Evolutionary conservation across 2,329 filamentous ascomycete species (phyloP).

Genomic region (Cryphonectria japonica): DNA sequence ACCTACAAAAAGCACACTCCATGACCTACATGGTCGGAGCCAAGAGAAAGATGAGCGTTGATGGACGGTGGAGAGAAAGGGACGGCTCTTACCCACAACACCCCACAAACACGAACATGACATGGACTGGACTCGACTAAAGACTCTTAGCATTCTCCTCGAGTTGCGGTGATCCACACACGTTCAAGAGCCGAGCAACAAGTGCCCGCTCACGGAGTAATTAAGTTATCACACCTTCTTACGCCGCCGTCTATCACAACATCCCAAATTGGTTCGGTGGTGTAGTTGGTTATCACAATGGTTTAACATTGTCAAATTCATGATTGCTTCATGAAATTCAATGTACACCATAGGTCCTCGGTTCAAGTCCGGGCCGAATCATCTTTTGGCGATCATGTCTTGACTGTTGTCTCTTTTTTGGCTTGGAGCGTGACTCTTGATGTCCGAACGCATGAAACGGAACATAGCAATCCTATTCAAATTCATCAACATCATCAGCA

Average conservation of each 20-base stretch:
- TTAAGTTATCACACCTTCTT: background rate
- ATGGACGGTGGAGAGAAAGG: conserved; percentile 21
- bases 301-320: conserved; percentile 11
- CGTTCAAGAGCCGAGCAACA: background rate
- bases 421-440: no score
- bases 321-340: background rate
- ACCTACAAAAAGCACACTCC: conserved; percentile 16
- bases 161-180: background rate
- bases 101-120: background rate
- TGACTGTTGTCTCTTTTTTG: no score
- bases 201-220: background rate
- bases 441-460: background rate
- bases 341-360: conserved; percentile 19
- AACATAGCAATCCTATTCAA: background rate
- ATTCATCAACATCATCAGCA: background rate
- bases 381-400: background rate
- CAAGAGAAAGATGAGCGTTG: conserved; percentile 18
- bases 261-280: conserved; percentile 10
- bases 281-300: conserved; percentile 23
- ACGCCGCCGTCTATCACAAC: background rate
- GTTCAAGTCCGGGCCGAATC: conserved; percentile 25
- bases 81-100: background rate
- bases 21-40: conserved; percentile 22
- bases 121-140: background rate
- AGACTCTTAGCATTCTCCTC: background rate